Conservation (phyloP, 2,329 filamentous ascomycete species). For the Exophiala phaeomuriformis region DNA sequence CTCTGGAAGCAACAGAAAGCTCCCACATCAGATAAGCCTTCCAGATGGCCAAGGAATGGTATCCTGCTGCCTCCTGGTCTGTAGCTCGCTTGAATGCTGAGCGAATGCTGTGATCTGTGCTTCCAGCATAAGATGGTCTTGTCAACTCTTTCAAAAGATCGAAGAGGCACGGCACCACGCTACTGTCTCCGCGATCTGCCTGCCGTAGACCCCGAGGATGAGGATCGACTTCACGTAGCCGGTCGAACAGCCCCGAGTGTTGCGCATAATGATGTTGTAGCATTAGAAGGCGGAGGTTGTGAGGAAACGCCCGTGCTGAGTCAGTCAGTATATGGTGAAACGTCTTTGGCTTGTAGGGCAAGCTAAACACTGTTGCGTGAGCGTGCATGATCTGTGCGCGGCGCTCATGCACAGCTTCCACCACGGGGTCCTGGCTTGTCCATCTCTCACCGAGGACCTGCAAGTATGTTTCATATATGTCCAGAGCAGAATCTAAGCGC, state of each 20-base stretch:
- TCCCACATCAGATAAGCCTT: conserved; percentile 48
- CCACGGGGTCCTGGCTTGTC: background rate
- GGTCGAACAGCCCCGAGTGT: conserved; percentile 65
- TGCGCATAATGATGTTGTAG: conserved; percentile 68
- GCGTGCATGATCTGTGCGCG: conserved; percentile 51
- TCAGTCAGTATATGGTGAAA: conserved; percentile 55
- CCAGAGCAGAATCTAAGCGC: conserved; percentile 34
- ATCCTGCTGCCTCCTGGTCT: conserved; percentile 24
- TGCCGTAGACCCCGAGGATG: conserved; percentile 23
- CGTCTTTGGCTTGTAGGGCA: conserved; percentile 57
- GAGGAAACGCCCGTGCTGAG: conserved; percentile 60
- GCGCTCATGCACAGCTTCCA: conserved; percentile 13
- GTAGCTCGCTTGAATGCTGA: conserved; percentile 50
- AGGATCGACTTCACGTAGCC: conserved; percentile 55
- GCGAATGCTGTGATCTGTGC: conserved; percentile 48
- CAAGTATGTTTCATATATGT: conserved; percentile 30
- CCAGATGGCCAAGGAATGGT: conserved; percentile 44
- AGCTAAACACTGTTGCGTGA: conserved; percentile 55
- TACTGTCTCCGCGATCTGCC: conserved; percentile 25
- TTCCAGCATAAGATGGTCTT: conserved; percentile 37
- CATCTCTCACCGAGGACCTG: background rate
- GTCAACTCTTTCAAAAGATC: conserved; percentile 49
- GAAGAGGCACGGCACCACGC: conserved; percentile 38
- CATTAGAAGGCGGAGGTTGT: conserved; percentile 67
- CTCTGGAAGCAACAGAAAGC: conserved; percentile 27